These are phyloP conservation scores for Camelina neglecta DNA, from an alignment of 345 rosid genomes.

Conservation along the genomic window DNA sequence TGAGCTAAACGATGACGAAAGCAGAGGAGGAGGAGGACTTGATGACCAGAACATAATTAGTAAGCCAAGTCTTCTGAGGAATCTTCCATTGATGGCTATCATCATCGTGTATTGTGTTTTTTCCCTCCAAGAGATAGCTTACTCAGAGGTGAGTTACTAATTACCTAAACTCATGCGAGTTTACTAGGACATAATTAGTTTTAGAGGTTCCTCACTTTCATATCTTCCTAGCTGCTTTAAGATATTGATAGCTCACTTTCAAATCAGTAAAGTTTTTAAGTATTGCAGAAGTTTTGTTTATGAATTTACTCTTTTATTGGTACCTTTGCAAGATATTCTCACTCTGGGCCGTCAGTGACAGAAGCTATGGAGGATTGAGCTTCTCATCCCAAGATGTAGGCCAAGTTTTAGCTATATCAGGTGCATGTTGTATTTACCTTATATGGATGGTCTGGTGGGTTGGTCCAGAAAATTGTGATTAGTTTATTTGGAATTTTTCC, in stretches of 20 bases:
- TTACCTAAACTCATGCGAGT: not conserved
- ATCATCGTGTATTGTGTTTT: conserved; percentile 65
- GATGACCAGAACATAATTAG: conserved; percentile 31
- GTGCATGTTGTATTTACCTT: conserved; percentile 38
- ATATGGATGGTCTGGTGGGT: not conserved
- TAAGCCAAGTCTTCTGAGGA: conserved; percentile 51
- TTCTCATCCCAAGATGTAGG: conserved; percentile 71
- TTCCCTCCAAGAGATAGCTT: conserved; percentile 72
- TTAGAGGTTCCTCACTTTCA: too few relatives aligned
- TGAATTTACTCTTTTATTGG: not conserved
- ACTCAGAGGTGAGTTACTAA: conserved; percentile 52
- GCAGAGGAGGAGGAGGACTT: conserved; percentile 11
- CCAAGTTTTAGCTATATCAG: conserved; percentile 68
- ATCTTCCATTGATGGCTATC: conserved; percentile 65
- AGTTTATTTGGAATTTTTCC: conserved; percentile 1
- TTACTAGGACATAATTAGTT: too few relatives aligned
- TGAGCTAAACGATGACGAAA: conserved; percentile 22
- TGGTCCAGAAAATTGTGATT: not conserved
- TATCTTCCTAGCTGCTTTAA: too few relatives aligned
- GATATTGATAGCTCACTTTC: not conserved
- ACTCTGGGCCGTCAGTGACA: conserved; percentile 70
- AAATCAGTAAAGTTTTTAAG: not conserved
- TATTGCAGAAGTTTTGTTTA: not conserved
- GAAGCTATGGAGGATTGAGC: conserved; percentile 64
- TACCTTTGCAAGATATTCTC: conserved; percentile 51